Percentiles rank a stretch among this genome's conserved stretches.
These are phyloP conservation scores for Rhizopogon vulgaris DNA, from an alignment of 768 basidiomycete species.

Conservation along the genomic window DNA sequence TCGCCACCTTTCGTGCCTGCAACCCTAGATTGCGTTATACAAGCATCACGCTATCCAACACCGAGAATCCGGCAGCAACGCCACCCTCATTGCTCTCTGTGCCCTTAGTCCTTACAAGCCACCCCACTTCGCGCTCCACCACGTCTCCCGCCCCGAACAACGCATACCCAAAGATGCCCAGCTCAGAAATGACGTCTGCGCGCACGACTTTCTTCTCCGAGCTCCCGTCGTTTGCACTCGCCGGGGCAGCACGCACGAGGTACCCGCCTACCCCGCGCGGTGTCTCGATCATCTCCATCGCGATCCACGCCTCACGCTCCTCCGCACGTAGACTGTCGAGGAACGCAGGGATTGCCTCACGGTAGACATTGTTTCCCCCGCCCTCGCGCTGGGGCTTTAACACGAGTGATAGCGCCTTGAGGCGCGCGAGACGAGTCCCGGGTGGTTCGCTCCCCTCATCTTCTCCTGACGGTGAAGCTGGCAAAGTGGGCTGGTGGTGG, in stretches of 20 bases:
- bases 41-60: slow-evolving; percentile 64
- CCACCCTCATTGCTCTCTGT: slow-evolving; percentile 91
- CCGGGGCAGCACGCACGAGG: slow-evolving; percentile 64
- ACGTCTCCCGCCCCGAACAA: slow-evolving; percentile 54
- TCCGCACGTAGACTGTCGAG: slow-evolving; percentile 51
- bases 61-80: slow-evolving; percentile 77
- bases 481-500: neutral
- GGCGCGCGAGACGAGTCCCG: slow-evolving; percentile 17
- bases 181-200: slow-evolving; percentile 76
- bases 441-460: slow-evolving; percentile 8
- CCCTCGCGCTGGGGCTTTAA: slow-evolving; percentile 98
- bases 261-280: slow-evolving; percentile 65
- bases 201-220: slow-evolving; percentile 32
- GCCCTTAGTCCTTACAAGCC: slow-evolving; percentile 85
- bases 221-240: neutral
- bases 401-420: slow-evolving; percentile 52
- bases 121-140: slow-evolving; percentile 66
- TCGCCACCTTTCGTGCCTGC: no score
- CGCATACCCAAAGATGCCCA: slow-evolving; percentile 89
- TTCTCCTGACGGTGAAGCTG: neutral
- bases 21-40: slow-evolving; percentile 19
- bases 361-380: slow-evolving; percentile 95
- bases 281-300: slow-evolving; percentile 88
- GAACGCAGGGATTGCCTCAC: slow-evolving; percentile 71
- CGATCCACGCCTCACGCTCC: slow-evolving; percentile 85